Evolutionary conservation across 495 filamentous ascomycete genomes (phyloP).

Genomic region (Penicillium maclennaniae): DNA sequence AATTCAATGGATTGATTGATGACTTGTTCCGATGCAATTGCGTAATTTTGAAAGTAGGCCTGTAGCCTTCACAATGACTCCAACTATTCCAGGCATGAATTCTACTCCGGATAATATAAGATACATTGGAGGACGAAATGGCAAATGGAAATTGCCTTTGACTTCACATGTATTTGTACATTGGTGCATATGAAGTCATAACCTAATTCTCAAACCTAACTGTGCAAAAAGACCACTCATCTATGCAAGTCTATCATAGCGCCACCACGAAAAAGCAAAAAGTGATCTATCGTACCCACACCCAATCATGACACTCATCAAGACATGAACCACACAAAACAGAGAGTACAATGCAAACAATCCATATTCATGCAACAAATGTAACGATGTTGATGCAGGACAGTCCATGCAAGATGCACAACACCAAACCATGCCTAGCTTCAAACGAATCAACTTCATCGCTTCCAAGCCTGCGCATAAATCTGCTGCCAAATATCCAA

Average conservation of each 20-base stretch:
- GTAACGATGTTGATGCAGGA: not conserved
- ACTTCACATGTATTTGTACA: not conserved
- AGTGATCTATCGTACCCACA: not conserved
- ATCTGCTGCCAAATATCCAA: slow-evolving; percentile 61
- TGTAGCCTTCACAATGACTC: not conserved
- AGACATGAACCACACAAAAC: not conserved
- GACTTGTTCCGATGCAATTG: not conserved
- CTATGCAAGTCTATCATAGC: not conserved
- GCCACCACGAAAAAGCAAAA: not conserved
- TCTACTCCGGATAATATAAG: no score
- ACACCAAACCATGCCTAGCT: not conserved
- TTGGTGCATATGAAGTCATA: not conserved
- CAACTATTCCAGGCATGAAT: no score
- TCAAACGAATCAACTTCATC: slow-evolving; percentile 7
- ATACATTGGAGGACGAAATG: no score
- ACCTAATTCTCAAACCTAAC: not conserved
- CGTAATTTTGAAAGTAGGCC: not conserved
- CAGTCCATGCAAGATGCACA: not conserved
- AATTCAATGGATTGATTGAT: not conserved
- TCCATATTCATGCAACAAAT: not conserved
- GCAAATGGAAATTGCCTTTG: no score
- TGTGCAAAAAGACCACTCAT: not conserved
- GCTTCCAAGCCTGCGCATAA: slow-evolving; percentile 34
- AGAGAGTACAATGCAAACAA: not conserved
- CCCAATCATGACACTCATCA: not conserved